phyloP scores from a whole-genome alignment of 192 early-diverging fungal genomes.

The Backusella mclennaniae region DNA sequence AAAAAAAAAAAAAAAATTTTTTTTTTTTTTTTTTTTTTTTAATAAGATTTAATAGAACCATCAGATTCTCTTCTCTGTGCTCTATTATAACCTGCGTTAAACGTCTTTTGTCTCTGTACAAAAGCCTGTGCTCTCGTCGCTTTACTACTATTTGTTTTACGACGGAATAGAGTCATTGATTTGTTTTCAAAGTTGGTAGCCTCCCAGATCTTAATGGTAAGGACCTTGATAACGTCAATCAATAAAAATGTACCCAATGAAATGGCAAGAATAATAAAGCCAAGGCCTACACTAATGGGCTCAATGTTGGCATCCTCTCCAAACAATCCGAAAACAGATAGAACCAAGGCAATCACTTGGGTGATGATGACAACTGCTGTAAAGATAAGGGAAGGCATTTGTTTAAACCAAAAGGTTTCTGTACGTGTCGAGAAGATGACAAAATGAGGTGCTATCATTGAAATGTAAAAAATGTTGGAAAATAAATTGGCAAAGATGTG shows the following conservation, averaged over 20 bases:
- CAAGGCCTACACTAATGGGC: constrained; percentile 68
- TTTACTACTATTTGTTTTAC: background rate
- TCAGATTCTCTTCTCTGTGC: constrained; percentile 24
- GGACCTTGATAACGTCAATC: constrained; percentile 87
- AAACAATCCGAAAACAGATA: constrained; percentile 44
- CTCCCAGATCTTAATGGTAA: constrained; percentile 33
- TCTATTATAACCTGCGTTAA: constrained; percentile 25
- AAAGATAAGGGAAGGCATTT: constrained; percentile 51
- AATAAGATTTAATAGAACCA: constrained; percentile 26
- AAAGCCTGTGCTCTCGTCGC: constrained; percentile 3
- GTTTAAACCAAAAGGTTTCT: constrained; percentile 62
- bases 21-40: background rate
- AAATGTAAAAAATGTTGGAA: background rate
- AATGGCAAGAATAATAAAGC: constrained; percentile 61
- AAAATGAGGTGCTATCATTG: constrained; percentile 60
- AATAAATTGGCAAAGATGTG: background rate
- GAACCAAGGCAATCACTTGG: constrained; percentile 63
- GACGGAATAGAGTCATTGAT: background rate
- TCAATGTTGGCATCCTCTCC: constrained; percentile 18
- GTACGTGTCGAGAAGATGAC: constrained; percentile 73
- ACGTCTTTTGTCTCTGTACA: constrained; percentile 25
- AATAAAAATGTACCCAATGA: constrained; percentile 76
- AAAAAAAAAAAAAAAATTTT: no score
- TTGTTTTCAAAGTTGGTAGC: background rate
- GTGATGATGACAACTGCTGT: constrained; percentile 59